Percentiles rank a stretch among this genome's conserved stretches.
phyloP scores from a whole-genome alignment of 768 basidiomycete species.

The Kwoniella shandongensis region DNA sequence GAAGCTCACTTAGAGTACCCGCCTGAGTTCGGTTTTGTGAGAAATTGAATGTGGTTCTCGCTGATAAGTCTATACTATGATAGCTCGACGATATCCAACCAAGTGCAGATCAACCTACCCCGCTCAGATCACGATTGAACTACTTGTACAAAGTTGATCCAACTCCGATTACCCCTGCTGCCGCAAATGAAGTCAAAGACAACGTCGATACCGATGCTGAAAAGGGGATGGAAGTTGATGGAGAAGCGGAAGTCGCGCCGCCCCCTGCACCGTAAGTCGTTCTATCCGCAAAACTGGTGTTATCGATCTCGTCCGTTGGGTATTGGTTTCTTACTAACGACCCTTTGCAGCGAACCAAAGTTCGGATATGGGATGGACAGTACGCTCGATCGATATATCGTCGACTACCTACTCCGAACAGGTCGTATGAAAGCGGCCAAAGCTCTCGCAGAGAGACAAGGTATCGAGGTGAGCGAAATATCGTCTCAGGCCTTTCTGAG shows the following conservation, averaged over 20 bases:
- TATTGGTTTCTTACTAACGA: not conserved
- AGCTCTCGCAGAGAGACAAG: slow-evolving; percentile 70
- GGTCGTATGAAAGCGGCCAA: slow-evolving; percentile 76
- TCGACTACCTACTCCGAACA: slow-evolving; percentile 84
- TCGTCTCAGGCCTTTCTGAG: too few relatives aligned
- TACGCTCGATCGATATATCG: slow-evolving; percentile 76
- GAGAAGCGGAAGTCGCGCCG: not conserved
- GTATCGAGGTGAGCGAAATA: slow-evolving; percentile 68
- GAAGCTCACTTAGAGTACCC: too few relatives aligned
- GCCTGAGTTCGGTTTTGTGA: too few relatives aligned
- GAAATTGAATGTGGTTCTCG: too few relatives aligned
- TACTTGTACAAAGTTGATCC: slow-evolving; percentile 28
- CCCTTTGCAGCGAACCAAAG: slow-evolving; percentile 8
- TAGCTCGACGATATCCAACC: slow-evolving; percentile 49
- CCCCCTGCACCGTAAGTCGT: not conserved
- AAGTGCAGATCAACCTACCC: slow-evolving; percentile 19
- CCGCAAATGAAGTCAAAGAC: not conserved
- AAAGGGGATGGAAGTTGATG: slow-evolving; percentile 16
- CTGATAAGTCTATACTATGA: not conserved
- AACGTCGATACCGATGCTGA: not conserved
- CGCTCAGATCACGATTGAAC: slow-evolving; percentile 25
- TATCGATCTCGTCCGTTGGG: not conserved
- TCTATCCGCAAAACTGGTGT: not conserved
- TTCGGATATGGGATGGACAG: slow-evolving; percentile 11
- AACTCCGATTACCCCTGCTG: not conserved